A percentile compares a stretch with the other conserved stretches of the same genome.
Conservation (phyloP, 2,329 filamentous ascomycete genomes). For the Clonostachys rosea region DNA sequence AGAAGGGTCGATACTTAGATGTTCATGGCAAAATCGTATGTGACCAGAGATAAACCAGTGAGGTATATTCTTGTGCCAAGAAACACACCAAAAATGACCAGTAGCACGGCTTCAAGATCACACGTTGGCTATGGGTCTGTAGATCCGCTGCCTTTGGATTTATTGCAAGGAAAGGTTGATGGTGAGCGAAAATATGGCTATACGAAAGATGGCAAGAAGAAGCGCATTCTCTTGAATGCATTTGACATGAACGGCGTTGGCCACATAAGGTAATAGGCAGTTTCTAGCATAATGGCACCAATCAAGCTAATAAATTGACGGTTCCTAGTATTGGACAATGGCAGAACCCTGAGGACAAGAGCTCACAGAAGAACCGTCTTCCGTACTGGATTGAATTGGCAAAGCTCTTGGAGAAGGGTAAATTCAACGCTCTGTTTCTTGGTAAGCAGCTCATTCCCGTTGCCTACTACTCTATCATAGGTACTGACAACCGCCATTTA, state of each 20-base stretch:
- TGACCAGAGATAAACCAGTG: no score
- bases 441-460: conserved; percentile 59
- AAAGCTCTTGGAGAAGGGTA: conserved; percentile 55
- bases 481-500: conserved; percentile 54
- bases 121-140: no score
- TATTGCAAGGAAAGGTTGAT: not conserved
- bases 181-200: not conserved
- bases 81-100: no score
- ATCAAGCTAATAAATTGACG: not conserved
- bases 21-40: no score
- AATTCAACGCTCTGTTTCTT: conserved; percentile 61
- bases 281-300: conserved; percentile 1
- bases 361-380: conserved; percentile 53
- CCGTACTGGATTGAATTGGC: conserved; percentile 62
- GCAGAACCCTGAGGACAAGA: conserved; percentile 58
- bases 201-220: conserved; percentile 1
- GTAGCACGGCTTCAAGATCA: no score
- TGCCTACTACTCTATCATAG: conserved; percentile 60
- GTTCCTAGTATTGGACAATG: conserved; percentile 6
- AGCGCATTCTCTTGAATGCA: conserved; percentile 8
- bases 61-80: no score
- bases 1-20: no score
- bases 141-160: not conserved
- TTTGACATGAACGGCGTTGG: conserved; percentile 9
- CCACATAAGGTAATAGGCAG: not conserved